Percentiles rank a stretch among this genome's conserved stretches.
These are phyloP conservation scores for Talaromyces sp. DNA, from an alignment of 2,329 filamentous ascomycete species.

Conservation along the genomic window DNA sequence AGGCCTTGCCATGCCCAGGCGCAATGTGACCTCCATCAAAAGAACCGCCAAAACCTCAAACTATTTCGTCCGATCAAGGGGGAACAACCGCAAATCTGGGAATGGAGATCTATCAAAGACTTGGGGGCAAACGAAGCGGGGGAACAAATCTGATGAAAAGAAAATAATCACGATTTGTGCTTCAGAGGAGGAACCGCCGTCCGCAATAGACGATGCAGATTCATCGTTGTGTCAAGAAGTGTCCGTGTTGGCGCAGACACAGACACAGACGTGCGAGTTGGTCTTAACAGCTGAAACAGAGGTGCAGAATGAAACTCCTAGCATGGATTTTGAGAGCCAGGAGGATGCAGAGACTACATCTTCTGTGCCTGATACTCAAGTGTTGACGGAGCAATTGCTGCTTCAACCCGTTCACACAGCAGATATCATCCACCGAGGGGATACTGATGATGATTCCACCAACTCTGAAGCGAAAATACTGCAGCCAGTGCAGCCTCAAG, in stretches of 20 bases:
- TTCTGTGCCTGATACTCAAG: neutral
- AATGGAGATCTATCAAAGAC: neutral
- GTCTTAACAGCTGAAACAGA: neutral
- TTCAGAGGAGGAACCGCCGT: neutral
- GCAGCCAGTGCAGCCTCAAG: neutral
- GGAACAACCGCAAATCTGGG: neutral
- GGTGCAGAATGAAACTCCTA: neutral
- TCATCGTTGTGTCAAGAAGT: neutral
- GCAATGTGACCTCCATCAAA: constrained; percentile 8
- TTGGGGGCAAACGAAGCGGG: neutral
- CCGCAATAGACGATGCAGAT: neutral
- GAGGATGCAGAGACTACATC: neutral
- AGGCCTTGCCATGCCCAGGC: constrained; percentile 10
- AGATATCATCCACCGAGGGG: neutral
- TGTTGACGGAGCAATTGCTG: neutral
- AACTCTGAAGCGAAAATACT: neutral
- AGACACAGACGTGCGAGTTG: neutral
- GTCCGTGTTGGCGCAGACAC: neutral
- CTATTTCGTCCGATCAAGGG: constrained; percentile 8
- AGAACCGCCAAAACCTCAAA: constrained; percentile 16
- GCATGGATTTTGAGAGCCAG: neutral
- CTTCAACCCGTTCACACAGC: neutral
- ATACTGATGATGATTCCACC: neutral
- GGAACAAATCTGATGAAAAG: too few species aligned
- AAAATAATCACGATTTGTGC: neutral